Base-by-base conservation (phyloP, 768 basidiomycete genomes). In the Lactarius quietus region DNA sequence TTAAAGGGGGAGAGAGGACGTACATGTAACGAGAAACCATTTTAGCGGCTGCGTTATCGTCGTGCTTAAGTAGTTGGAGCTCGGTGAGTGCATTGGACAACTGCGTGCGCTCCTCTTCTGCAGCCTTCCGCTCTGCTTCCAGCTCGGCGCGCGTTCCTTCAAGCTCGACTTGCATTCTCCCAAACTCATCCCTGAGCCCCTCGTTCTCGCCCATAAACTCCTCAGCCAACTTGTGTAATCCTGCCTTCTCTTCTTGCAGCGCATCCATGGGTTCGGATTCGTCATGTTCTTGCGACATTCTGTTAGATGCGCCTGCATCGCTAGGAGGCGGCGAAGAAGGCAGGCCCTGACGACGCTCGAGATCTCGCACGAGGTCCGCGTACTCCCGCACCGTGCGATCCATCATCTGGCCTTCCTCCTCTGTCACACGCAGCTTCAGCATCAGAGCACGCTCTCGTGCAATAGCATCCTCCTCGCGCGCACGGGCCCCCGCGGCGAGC, bases 11-110 rank as follows among this genome's bases (percentile, higher is more conserved):
- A 20, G 39, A 26, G 20, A 65, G 26, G 38, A 78, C 86, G 62
- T 69, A 92, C 92, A 93, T 93, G 73, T 93, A 93, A 41, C 89
- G 84, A 31, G 90, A 84, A 33, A 94, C 92, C 84, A 93, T 89
- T 70, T 86, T 89, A 15, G 87, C 86, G 3, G 92, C 91, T 0
- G 87, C 83, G n/a, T 79, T 82, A 63, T 93, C 90, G 57, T 92
- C 89, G 20, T 85, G 73, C 68, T 79, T 76, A 55, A 84, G 77
- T 69, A 77, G 79, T 59, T 89, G 82, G 18, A 90, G 76, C 66
- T 86, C 84, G 1, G 79, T 75, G 51, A 79, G 79, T 4, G 78
- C 74, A 35, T 77, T 73, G 0, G 83, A 81, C 17, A 88, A 74
- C 62, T 82, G 79, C 0, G 68, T 69, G 18, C 81, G 80, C 43